These are phyloP conservation scores for Vicia villosa DNA, from an alignment of 306 rosid species.

Conservation along the genomic window DNA sequence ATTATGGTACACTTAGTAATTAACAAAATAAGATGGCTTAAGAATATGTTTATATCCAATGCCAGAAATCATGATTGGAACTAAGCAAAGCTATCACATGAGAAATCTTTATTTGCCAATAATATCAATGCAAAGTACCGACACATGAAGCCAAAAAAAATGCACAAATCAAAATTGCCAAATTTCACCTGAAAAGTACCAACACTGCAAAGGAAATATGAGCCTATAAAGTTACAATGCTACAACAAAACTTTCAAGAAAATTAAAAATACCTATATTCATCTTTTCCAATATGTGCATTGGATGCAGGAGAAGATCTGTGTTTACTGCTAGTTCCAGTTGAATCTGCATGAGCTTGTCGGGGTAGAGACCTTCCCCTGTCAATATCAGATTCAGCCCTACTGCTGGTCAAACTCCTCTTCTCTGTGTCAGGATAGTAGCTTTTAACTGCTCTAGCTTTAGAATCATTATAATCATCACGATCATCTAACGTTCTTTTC, in stretches of 20 bases:
- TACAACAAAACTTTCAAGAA: conserved; percentile 27
- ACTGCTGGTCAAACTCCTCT: conserved; percentile 63
- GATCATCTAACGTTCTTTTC: conserved; percentile 81
- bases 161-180: conserved; percentile 9
- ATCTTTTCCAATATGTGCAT: conserved; percentile 61
- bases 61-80: neutral
- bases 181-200: neutral
- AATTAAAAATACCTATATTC: conserved; percentile 62
- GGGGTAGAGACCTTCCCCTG: conserved; percentile 75
- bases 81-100: conserved; percentile 3
- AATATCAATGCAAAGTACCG: too few species aligned
- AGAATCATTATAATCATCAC: conserved; percentile 66
- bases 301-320: conserved; percentile 72
- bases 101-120: conserved; percentile 16
- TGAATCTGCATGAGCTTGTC: conserved; percentile 65
- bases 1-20: neutral
- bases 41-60: conserved; percentile 9
- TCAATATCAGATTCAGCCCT: conserved; percentile 74
- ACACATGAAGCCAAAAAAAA: neutral
- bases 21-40: conserved; percentile 7
- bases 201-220: neutral
- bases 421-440: conserved; percentile 70
- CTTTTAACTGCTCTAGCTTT: conserved; percentile 67
- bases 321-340: conserved; percentile 55
- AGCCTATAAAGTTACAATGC: neutral